A percentile compares a stretch with the other conserved stretches of the same genome.
Conservation (phyloP, 2,329 filamentous ascomycete species). For the Exophiala spinifera region DNA sequence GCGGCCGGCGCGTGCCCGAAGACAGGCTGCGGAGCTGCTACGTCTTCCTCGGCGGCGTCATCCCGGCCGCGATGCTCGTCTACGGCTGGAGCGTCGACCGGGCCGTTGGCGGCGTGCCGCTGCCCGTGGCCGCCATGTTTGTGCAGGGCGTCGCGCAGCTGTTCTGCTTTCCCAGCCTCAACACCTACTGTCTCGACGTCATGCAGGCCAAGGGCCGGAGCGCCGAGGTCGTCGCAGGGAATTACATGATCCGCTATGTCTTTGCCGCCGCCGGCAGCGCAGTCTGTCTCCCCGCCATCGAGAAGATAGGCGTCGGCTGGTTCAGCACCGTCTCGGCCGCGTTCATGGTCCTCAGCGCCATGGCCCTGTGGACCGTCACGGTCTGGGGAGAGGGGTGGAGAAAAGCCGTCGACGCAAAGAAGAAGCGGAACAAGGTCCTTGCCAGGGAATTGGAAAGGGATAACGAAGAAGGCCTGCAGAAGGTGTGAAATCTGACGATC, state of each 20-base stretch:
- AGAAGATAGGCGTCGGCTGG: constrained; percentile 75
- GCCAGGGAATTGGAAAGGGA: constrained; percentile 24
- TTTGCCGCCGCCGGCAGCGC: constrained; percentile 70
- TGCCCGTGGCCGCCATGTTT: constrained; percentile 70
- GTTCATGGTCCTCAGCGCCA: constrained; percentile 52
- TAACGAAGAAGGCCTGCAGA: constrained; percentile 5
- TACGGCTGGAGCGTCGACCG: constrained; percentile 66
- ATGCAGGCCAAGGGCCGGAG: constrained; percentile 62
- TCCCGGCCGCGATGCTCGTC: constrained; percentile 63
- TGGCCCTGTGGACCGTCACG: constrained; percentile 48
- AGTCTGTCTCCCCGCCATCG: constrained; percentile 69
- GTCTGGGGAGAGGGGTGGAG: constrained; percentile 53
- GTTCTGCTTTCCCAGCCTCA: constrained; percentile 71
- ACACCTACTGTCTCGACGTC: constrained; percentile 79
- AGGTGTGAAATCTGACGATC: too few species aligned
- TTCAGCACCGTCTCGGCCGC: constrained; percentile 67
- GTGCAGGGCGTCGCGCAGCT: constrained; percentile 70
- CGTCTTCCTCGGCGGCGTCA: constrained; percentile 54
- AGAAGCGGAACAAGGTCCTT: constrained; percentile 38
- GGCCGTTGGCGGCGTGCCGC: constrained; percentile 52
- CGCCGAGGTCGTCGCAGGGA: constrained; percentile 74
- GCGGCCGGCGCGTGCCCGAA: constrained; percentile 63
- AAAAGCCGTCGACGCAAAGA: constrained; percentile 52
- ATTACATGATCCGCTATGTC: constrained; percentile 74
- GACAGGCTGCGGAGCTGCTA: constrained; percentile 63